These are phyloP conservation scores for Boletus pseudopeckii DNA, from an alignment of 768 basidiomycete genomes.

Conservation along the genomic window DNA sequence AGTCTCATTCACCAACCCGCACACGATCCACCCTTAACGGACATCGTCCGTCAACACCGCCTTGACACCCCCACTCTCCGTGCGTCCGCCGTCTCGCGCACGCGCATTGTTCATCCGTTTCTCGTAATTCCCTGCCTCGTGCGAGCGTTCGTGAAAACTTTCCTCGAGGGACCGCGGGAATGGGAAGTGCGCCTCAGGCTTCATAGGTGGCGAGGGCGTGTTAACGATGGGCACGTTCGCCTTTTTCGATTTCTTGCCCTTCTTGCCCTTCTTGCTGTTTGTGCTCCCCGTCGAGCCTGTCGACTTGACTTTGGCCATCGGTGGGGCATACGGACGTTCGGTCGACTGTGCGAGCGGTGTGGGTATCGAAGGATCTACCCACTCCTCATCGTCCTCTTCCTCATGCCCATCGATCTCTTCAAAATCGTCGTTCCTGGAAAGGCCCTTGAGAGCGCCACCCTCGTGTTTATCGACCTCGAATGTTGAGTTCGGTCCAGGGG, in stretches of 20 bases:
- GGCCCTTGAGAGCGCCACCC: constrained; percentile 16
- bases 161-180: constrained; percentile 56
- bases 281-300: constrained; percentile 26
- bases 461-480: constrained; percentile 25
- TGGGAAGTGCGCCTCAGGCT: constrained; percentile 47
- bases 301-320: constrained; percentile 25
- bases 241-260: constrained; percentile 37
- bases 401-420: constrained; percentile 30
- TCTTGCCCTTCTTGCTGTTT: constrained; percentile 28
- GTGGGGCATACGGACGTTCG: constrained; percentile 27
- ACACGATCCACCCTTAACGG: constrained; percentile 13
- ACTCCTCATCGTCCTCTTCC: constrained; percentile 46
- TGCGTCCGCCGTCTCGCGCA: constrained; percentile 76
- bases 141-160: constrained; percentile 29
- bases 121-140: constrained; percentile 32
- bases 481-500: constrained; percentile 51
- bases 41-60: constrained; percentile 54
- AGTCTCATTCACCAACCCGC: constrained; percentile 9
- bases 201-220: constrained; percentile 31
- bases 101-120: constrained; percentile 69
- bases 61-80: constrained; percentile 83
- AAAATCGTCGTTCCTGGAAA: constrained; percentile 29
- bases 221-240: constrained; percentile 39
- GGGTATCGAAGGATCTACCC: constrained; percentile 66
- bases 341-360: constrained; percentile 30